Conservation (phyloP, 352 stramenopile species). For the Globisporangium takayamanum region DNA sequence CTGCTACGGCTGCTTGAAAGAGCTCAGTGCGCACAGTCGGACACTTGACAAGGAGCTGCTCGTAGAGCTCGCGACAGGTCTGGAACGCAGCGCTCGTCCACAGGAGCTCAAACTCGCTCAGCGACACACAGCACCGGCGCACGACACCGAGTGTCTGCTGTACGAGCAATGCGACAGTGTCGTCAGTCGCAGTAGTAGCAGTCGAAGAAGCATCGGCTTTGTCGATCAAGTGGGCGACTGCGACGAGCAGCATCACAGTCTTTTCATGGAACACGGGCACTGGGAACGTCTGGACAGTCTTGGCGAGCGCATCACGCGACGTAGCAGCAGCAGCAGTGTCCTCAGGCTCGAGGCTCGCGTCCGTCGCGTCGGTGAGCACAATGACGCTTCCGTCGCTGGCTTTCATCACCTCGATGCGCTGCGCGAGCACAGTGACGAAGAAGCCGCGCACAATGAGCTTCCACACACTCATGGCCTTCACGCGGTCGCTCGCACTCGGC, state of each 20-base stretch:
- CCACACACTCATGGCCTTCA: constrained; percentile 44
- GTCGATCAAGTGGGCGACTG: constrained; percentile 35
- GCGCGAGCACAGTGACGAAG: constrained; percentile 39
- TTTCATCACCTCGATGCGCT: constrained; percentile 24
- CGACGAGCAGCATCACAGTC: constrained; percentile 41
- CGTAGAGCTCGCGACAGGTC: constrained; percentile 49
- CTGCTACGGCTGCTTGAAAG: constrained; percentile 11
- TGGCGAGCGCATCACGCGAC: constrained; percentile 10
- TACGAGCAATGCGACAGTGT: constrained; percentile 31
- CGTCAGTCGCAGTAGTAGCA: not conserved
- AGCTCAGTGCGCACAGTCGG: constrained; percentile 15
- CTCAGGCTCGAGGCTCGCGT: constrained; percentile 19
- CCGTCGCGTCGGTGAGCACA: constrained; percentile 24
- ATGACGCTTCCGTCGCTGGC: constrained; percentile 23
- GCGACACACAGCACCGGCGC: constrained; percentile 31
- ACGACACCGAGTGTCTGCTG: constrained; percentile 40
- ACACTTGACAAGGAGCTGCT: constrained; percentile 48
- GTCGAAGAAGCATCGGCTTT: constrained; percentile 23
- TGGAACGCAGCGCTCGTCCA: constrained; percentile 53
- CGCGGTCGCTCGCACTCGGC: constrained; percentile 27
- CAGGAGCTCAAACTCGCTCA: constrained; percentile 58
- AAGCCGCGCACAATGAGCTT: constrained; percentile 57
- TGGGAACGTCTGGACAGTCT: constrained; percentile 39
- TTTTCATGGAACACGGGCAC: constrained; percentile 62
- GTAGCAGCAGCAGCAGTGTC: constrained; percentile 7